Conservation (phyloP, 345 rosid genomes). For the Erucastrum elatum region DNA sequence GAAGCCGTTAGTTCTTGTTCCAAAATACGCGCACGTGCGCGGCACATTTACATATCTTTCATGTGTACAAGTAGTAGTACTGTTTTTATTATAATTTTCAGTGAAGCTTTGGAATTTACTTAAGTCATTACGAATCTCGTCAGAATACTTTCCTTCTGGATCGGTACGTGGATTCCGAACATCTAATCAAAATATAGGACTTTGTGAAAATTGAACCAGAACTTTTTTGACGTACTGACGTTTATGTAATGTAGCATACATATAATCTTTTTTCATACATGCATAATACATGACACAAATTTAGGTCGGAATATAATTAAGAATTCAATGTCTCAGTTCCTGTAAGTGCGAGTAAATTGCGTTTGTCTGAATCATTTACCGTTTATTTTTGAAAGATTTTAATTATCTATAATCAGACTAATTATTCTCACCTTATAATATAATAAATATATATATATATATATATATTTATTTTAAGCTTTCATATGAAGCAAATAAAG, state of each 20-base stretch:
- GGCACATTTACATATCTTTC: constrained; percentile 11
- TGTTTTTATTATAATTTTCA: constrained; percentile 9
- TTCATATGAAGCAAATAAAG: not conserved
- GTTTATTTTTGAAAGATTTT: not conserved
- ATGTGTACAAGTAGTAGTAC: constrained; percentile 12
- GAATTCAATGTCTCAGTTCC: not conserved
- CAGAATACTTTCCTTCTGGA: not conserved
- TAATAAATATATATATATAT: not conserved
- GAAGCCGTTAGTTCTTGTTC: constrained; percentile 42
- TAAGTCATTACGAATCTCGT: constrained; percentile 25
- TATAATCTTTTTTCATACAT: not conserved
- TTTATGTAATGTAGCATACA: not conserved
- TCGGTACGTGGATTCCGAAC: not conserved
- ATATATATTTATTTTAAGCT: not conserved
- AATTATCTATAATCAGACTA: not conserved
- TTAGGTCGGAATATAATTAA: not conserved
- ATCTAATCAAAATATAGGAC: not conserved
- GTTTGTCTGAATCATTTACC: not conserved
- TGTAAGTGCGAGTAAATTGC: not conserved
- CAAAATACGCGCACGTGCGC: constrained; percentile 31
- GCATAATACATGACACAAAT: not conserved
- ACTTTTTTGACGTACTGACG: not conserved
- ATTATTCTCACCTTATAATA: not conserved
- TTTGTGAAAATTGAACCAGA: not conserved
- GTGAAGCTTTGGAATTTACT: constrained; percentile 33